Evolutionary conservation across 768 basidiomycete species (phyloP).

Genomic region (Tephrocybe sp.): DNA sequence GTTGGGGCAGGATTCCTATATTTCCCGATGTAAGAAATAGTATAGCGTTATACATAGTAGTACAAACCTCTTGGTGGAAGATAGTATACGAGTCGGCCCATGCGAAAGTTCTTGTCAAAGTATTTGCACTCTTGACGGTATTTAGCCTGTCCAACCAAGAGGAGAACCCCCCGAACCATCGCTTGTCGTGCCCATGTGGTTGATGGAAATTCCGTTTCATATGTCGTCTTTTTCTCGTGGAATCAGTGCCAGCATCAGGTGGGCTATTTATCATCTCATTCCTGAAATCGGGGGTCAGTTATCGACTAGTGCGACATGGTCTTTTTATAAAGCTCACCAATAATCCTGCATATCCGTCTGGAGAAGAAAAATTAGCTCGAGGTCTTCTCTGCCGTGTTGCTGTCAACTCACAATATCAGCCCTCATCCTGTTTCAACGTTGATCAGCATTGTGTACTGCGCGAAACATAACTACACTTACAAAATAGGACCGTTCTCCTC

Average conservation of each 20-base stretch:
- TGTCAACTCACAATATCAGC: too few relatives aligned
- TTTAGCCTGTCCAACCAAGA: background rate
- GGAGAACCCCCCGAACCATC: background rate
- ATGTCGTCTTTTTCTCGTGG: background rate
- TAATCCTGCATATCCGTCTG: conserved; percentile 3
- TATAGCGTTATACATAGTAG: too few relatives aligned
- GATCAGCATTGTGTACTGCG: background rate
- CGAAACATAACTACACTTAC: background rate
- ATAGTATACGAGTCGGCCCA: too few relatives aligned
- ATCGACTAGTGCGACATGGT: background rate
- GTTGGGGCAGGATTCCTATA: background rate
- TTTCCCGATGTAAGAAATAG: too few relatives aligned
- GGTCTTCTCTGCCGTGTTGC: too few relatives aligned
- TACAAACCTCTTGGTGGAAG: too few relatives aligned
- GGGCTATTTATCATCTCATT: background rate
- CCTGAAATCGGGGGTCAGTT: background rate
- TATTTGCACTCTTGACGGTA: background rate
- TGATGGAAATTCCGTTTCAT: background rate
- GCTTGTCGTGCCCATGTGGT: background rate
- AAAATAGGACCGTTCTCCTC: background rate
- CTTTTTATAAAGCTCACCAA: too few relatives aligned
- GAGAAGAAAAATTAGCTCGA: too few relatives aligned
- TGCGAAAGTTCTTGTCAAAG: background rate
- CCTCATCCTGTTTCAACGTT: background rate
- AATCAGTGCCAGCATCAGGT: background rate